Evolutionary conservation across 352 stramenopile genomes (phyloP), one percentile per base, ranked within the genome.

Genomic region (Poterioochromonas sp.): DNA sequence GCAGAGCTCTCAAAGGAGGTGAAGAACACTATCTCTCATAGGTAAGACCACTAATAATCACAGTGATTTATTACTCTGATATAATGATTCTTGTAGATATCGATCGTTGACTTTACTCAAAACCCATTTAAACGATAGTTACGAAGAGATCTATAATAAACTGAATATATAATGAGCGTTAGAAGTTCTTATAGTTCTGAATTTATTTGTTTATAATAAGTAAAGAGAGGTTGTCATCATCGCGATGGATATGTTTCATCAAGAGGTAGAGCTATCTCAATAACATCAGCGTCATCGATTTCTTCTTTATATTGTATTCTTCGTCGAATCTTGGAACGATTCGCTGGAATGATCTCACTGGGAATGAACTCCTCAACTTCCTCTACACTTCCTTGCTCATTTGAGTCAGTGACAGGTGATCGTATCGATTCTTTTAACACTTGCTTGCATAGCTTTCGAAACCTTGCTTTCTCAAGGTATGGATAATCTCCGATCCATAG

Each of bases 1-100:
- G 89, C 89, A 0, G 88, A 94, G 82, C 93, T 94, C 88, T 81
- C 68, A 49, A 89, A 89, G 74, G 83, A 85, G 37, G 82, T 84
- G 39, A 94, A 94, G 70, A 91, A 94, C 84, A 81, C 77, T 11
- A 91, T 94, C 54, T 90, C 84, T 39, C 87, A 93, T 81, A 29
- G 82, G 58, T 79, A 58, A 58, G 47, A 58, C 47, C 47, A 58
- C 47, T 58, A 58, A 58, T 58, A 58, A 58, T 58, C 47, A 58
- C 47, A 58, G 47, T 58, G 47, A 58, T 58, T 58, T 58, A 58
- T 58, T 58, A 58, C 47, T 58, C 47, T 58, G 47, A 58, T 58
- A 58, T 58, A 58, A 58, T 58, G 47, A 58, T 58, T 58, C 47
- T 58, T 58, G 47, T 58, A 58, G 47, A 58, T 58, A 58, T 58